Base-by-base conservation (phyloP, 2,329 filamentous ascomycete genomes). In the Cladosporium colombiae region DNA sequence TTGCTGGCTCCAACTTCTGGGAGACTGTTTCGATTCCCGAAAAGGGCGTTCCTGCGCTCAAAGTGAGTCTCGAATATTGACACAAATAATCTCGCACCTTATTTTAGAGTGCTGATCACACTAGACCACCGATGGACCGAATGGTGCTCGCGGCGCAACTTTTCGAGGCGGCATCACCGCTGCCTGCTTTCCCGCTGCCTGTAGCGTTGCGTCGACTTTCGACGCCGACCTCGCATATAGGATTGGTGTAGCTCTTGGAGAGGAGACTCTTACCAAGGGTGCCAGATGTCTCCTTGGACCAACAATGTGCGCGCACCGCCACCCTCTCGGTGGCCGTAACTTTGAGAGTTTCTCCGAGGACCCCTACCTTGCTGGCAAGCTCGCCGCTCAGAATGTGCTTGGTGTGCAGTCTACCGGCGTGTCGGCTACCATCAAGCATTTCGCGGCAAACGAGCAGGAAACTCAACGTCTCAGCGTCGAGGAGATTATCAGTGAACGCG, bases 301-400 rank as follows among this genome's bases (percentile, higher is more conserved):
- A 23, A 61, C 58, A 1, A 61, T 61, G 58, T 61, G 58, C 44
- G 23, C 40, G 14, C 58, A 61, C 18, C 58, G 58, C 23, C 56
- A 50, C 61, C 71, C 71, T 5, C 69, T 70, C 13, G 91, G 91
- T n/a, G 92, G 92, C 18, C 85, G 92, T 66, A 93, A 93, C 68
- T 96, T 95, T 70, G 92, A 96, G 78, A 93, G 91, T 0, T 95
- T 93, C 75, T 92, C 90, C 0, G 92, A 95, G 76, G 92, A 95
- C 70, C 91, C 91, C 0, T 84, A 89, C 13, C 82, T 96, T 5
- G 91, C 91, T 91, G 64, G 89, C 5, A 89, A 92, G 73, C 83
- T 91, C 63, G 87, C 85, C 1, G 88, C 91, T 70, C 80, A 82
- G 35, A 85, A 85, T 63, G 80, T 87, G 49, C 83, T 79, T 59